Conservation (phyloP, 352 stramenopile genomes). For the Pilasporangium apinafurcum region DNA sequence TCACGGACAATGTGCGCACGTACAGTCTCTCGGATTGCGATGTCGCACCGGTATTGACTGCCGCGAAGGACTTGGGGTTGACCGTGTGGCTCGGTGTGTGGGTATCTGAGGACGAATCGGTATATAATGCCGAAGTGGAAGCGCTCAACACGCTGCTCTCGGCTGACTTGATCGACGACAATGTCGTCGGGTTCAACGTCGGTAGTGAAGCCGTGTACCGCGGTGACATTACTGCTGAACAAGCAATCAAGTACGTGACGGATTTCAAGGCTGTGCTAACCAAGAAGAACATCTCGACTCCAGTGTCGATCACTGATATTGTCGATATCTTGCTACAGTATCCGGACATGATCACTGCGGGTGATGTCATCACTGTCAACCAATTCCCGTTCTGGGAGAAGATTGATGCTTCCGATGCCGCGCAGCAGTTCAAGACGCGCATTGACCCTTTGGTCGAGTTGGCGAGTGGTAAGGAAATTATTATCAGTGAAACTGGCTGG, state of each 20-base stretch:
- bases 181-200: constrained; percentile 82
- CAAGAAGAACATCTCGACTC: constrained; percentile 44
- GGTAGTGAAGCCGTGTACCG: constrained; percentile 80
- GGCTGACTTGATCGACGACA: constrained; percentile 60
- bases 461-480: constrained; percentile 63
- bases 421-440: constrained; percentile 62
- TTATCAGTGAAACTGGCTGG: constrained; percentile 84
- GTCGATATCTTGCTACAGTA: constrained; percentile 71
- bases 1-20: constrained; percentile 75
- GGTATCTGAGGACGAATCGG: constrained; percentile 55
- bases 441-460: constrained; percentile 61
- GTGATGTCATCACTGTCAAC: constrained; percentile 80
- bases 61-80: constrained; percentile 56
- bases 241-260: constrained; percentile 67
- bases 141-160: constrained; percentile 56
- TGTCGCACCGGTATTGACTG: constrained; percentile 54
- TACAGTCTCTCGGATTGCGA: constrained; percentile 79
- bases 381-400: constrained; percentile 85
- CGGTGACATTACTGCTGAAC: constrained; percentile 56
- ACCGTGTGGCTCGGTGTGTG: constrained; percentile 82
- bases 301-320: constrained; percentile 78
- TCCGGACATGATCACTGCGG: constrained; percentile 64
- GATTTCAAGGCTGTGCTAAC: constrained; percentile 70
- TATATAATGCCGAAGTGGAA: constrained; percentile 63
- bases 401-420: constrained; percentile 44